A percentile compares a stretch with the other conserved stretches of the same genome.
These are phyloP conservation scores for Amylostereum areolatum DNA, from an alignment of 1,284 basidiomycete genomes.

Conservation along the genomic window DNA sequence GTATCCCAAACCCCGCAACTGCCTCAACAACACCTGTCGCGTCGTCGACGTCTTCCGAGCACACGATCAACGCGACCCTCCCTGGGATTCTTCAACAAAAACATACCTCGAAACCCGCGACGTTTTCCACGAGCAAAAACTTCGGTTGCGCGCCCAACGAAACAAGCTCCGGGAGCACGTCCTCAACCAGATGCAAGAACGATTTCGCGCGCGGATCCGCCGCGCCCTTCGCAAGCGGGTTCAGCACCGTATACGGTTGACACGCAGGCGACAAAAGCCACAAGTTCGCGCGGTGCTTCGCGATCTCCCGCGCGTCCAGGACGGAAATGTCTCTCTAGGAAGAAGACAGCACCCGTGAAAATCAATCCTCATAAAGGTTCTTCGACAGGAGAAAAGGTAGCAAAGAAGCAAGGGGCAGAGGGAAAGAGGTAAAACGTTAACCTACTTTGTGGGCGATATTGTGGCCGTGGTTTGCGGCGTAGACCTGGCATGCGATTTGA, in stretches of 20 bases:
- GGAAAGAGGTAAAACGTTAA: constrained; percentile 1
- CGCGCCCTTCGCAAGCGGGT: constrained; percentile 61
- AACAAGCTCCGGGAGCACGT: constrained; percentile 58
- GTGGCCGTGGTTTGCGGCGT: constrained; percentile 47
- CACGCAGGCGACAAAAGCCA: constrained; percentile 78
- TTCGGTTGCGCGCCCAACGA: constrained; percentile 38
- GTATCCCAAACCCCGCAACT: constrained; percentile 49
- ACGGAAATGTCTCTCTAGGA: constrained; percentile 56
- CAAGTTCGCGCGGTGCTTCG: constrained; percentile 40
- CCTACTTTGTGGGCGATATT: constrained; percentile 45
- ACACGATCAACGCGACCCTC: too few relatives aligned
- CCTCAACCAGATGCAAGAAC: constrained; percentile 61
- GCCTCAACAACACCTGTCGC: constrained; percentile 43
- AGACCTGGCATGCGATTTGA: constrained; percentile 62
- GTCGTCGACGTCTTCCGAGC: constrained; percentile 59
- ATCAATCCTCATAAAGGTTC: too few relatives aligned
- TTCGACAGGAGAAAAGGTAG: constrained; percentile 3
- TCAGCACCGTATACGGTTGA: constrained; percentile 75
- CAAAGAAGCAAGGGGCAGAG: neutral
- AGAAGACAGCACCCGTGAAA: neutral
- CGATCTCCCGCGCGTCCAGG: constrained; percentile 43
- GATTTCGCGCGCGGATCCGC: constrained; percentile 69
- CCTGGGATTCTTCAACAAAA: too few relatives aligned
- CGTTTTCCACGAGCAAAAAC: constrained; percentile 68
- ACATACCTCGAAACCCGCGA: constrained; percentile 73